Base-by-base conservation (phyloP, 176 grass and related monocot species). In the Oryza glaberrima region DNA sequence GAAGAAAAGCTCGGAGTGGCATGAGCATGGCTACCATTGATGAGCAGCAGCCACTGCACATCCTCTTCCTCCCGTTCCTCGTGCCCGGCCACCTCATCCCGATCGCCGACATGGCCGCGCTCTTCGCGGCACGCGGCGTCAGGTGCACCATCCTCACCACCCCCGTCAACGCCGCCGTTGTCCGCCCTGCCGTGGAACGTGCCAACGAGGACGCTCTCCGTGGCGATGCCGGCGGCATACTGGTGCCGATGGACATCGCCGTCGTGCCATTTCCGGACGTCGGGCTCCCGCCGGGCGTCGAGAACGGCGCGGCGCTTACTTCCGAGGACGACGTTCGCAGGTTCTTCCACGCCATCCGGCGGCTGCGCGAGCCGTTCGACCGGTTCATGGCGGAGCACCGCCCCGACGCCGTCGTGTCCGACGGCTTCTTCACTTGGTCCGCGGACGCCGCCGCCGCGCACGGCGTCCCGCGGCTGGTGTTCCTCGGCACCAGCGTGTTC, bases 91-190 rank as follows among this genome's bases (percentile, higher is more conserved):
- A 46, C 44, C 44, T 46, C 44, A 46, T 46, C 11, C 10, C 44
- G 44, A 46, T 46, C 10, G 44, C 10, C 44, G 44, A 46, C 44
- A 46, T 92, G n/a, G 78, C 78, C 19, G 69, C 65, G 20, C n/a
- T 82, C 71, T 86, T 88, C 2, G 70, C 90, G 11, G 12, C 64
- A 7, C 82, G 78, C 12, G 90, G 90, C 4, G 84, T 81, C 76
- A 89, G 75, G 69, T 79, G 72, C 80, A 89, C 80, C 22, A 19
- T 92, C 69, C 22, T 92, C 72, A 89, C 91, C 26, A 92, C 40
- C 69, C 70, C 75, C 46, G 86, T 16, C 40, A 87, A 89, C 73
- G 41, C 78, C 36, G 25, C 58, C 14, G 30, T 72, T n/a, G 73
- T 89, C 47, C 68, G 68, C 11, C 51, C 91, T 6, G 80, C 40